Conservation (phyloP, 768 basidiomycete genomes). For the Suillus ampliporus region DNA sequence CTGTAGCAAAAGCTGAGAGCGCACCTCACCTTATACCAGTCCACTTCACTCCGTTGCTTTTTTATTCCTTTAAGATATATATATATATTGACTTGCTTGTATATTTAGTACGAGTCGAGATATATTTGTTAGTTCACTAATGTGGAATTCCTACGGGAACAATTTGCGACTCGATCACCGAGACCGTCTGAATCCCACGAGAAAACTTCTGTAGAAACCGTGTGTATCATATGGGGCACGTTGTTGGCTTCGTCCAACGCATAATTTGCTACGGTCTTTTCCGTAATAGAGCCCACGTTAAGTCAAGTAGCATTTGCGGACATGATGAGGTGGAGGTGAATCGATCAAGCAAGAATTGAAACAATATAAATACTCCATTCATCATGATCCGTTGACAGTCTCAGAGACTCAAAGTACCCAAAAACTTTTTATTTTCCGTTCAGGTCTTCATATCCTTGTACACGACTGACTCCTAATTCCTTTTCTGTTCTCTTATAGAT, state of each 20-base stretch:
- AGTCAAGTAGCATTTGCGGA: background rate
- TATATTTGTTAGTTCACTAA: background rate
- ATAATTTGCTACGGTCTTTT: background rate
- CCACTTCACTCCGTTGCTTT: background rate
- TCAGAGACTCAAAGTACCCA: too few relatives aligned
- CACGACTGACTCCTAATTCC: background rate
- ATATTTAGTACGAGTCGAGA: background rate
- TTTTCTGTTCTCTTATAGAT: too few relatives aligned
- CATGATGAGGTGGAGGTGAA: background rate
- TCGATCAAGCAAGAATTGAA: background rate
- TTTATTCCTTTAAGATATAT: background rate
- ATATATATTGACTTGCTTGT: background rate
- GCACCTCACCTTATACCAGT: background rate
- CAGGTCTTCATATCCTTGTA: background rate
- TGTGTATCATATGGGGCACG: background rate
- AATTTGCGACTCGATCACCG: too few relatives aligned
- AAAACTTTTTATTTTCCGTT: background rate
- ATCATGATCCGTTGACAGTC: background rate
- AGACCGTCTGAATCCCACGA: background rate
- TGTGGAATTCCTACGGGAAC: background rate
- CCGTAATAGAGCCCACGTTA: background rate
- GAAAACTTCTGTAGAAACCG: background rate
- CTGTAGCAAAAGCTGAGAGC: too few relatives aligned
- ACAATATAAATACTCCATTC: background rate
- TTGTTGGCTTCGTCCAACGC: background rate